These are phyloP conservation scores for Massariosphaeria phaeospora DNA, from an alignment of 495 filamentous ascomycete species.

Conservation along the genomic window DNA sequence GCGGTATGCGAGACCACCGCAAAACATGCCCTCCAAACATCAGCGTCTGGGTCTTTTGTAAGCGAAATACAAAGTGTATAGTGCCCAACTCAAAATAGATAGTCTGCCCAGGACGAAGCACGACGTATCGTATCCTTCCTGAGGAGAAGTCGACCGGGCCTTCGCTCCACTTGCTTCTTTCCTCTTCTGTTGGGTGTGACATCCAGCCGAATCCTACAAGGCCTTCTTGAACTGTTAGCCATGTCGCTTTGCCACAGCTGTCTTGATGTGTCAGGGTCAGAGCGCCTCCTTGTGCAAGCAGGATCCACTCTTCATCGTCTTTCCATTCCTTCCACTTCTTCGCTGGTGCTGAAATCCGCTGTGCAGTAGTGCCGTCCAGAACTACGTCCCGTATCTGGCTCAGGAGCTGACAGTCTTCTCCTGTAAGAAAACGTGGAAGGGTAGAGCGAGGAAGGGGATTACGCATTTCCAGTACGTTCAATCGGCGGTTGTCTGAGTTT, in stretches of 20 bases:
- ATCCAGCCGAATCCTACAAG: constrained; percentile 15
- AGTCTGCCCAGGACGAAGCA: constrained; percentile 13
- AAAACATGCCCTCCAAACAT: constrained; percentile 16
- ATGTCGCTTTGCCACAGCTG: constrained; percentile 2
- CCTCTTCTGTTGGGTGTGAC: not conserved
- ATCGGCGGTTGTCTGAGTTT: not conserved
- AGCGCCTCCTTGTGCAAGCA: constrained; percentile 9
- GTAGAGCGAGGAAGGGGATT: constrained; percentile 2
- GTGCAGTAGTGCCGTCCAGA: not conserved
- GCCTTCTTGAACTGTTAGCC: constrained; percentile 13
- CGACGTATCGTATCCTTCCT: constrained; percentile 4
- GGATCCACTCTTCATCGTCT: constrained; percentile 9
- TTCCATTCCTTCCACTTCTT: constrained; percentile 5
- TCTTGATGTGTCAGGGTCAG: constrained; percentile 9
- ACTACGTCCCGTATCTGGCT: not conserved
- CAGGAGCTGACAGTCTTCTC: constrained; percentile 4
- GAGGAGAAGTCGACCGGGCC: not conserved
- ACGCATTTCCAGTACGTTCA: constrained; percentile 8
- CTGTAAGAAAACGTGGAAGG: constrained; percentile 1
- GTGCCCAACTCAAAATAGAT: constrained; percentile 13
- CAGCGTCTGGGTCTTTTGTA: constrained; percentile 1
- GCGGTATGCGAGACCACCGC: constrained; percentile 6
- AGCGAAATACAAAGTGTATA: constrained; percentile 17
- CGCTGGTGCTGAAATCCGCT: not conserved
- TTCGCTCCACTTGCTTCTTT: not conserved